Evolutionary conservation across 768 basidiomycete genomes (phyloP).

Genomic region (Hericium alpestre): DNA sequence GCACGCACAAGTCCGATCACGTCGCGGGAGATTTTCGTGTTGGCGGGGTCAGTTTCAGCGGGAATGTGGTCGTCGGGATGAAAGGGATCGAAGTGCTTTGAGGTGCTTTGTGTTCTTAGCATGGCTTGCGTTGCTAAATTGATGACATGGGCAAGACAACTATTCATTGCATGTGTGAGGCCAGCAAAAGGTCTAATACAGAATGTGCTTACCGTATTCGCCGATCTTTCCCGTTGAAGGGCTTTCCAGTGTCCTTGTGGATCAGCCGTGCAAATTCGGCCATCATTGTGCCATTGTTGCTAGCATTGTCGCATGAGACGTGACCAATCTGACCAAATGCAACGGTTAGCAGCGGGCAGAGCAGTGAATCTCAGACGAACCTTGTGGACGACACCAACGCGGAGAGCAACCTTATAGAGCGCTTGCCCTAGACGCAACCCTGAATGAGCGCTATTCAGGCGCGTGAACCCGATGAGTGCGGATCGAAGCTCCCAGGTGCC

Average conservation of each 20-base stretch:
- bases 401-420: no score
- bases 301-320: constrained; percentile 29
- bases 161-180: no score
- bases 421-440: constrained; percentile 20
- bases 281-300: constrained; percentile 28
- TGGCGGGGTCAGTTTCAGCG: not conserved
- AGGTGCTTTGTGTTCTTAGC: constrained; percentile 13
- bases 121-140: constrained; percentile 24
- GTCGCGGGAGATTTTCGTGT: no score
- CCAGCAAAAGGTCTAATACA: no score
- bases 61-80: constrained; percentile 11
- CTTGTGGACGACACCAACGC: no score
- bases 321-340: constrained; percentile 19
- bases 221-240: constrained; percentile 3
- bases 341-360: no score
- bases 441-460: constrained; percentile 26
- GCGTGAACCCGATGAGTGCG: constrained; percentile 26
- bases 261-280: constrained; percentile 14
- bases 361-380: no score
- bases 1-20: constrained; percentile 19
- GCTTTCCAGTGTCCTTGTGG: not conserved
- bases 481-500: constrained; percentile 19
- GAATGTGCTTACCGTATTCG: constrained; percentile 9
- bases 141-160: constrained; percentile 25
- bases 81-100: constrained; percentile 13